A percentile compares a stretch with the other conserved stretches of the same genome.
These are phyloP conservation scores for Mrakiaceae sp. DNA, from an alignment of 1,284 basidiomycete genomes.

Conservation along the genomic window DNA sequence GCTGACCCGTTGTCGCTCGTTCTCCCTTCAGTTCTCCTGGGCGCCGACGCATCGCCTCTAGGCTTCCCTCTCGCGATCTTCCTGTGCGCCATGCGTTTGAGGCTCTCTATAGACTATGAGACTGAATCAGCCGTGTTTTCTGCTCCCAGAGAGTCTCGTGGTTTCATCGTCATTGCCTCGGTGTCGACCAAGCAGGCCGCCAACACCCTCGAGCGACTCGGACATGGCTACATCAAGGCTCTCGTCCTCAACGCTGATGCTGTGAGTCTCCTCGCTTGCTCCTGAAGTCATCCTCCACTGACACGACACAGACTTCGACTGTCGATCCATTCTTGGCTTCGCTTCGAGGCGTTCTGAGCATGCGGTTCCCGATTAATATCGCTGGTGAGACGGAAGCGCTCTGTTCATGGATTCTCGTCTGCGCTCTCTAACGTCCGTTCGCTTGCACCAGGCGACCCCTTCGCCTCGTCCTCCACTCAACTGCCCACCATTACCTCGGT, in stretches of 20 bases:
- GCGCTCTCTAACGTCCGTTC: background rate
- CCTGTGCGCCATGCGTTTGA: background rate
- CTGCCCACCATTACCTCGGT: conserved; percentile 9
- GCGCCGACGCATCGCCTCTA: conserved; percentile 12
- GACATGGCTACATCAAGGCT: conserved; percentile 7
- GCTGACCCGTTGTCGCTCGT: background rate
- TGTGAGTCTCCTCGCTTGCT: background rate
- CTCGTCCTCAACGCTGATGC: conserved; percentile 6
- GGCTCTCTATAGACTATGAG: background rate
- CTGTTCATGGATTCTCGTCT: background rate
- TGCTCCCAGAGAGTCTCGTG: background rate
- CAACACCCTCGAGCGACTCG: conserved; percentile 3
- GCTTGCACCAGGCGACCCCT: conserved; percentile 9
- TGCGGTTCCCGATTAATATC: conserved; percentile 13
- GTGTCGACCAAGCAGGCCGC: conserved; percentile 5
- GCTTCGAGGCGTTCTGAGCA: conserved; percentile 4
- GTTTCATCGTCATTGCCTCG: conserved; percentile 15
- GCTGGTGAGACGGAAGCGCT: background rate
- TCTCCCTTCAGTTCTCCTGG: conserved; percentile 6
- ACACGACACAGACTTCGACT: background rate
- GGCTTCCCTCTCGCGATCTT: conserved; percentile 11
- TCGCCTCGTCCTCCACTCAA: background rate
- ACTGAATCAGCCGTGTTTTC: background rate
- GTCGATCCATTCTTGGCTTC: conserved; percentile 9
- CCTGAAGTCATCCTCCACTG: background rate